phyloP scores from a whole-genome alignment of 257 asterid genomes.

The Przewalskia tangutica region DNA sequence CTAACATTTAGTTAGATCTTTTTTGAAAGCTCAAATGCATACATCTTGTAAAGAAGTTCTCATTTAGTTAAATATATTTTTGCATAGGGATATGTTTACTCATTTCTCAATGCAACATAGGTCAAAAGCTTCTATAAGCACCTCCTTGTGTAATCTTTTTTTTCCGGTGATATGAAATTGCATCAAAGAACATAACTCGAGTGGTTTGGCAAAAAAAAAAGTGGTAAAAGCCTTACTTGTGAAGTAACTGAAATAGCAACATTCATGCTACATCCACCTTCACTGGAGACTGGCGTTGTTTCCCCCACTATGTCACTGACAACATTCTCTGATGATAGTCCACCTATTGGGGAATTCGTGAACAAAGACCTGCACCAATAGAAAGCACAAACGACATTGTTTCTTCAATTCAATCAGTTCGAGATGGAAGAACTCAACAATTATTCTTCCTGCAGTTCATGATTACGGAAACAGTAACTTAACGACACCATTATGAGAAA shows the following conservation, averaged over 20 bases:
- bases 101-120: background rate
- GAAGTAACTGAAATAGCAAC: constrained; percentile 29
- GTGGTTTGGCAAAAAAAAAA: background rate
- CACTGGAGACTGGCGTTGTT: constrained; percentile 55
- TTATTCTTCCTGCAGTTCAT: background rate
- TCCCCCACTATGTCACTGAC: constrained; percentile 39
- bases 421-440: background rate
- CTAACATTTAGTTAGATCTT: background rate
- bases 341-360: constrained; percentile 49
- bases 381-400: constrained; percentile 15
- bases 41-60: background rate
- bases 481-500: background rate
- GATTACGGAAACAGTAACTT: background rate
- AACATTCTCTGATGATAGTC: constrained; percentile 62
- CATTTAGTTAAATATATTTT: background rate
- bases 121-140: background rate
- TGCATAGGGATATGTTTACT: background rate
- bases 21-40: background rate
- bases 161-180: background rate
- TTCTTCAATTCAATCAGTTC: background rate
- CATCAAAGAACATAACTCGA: background rate
- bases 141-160: background rate
- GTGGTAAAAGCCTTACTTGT: background rate
- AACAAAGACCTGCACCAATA: constrained; percentile 47
- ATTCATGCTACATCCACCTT: constrained; percentile 59